Conservation (phyloP, 768 basidiomycete species). For the Russula vinacea region DNA sequence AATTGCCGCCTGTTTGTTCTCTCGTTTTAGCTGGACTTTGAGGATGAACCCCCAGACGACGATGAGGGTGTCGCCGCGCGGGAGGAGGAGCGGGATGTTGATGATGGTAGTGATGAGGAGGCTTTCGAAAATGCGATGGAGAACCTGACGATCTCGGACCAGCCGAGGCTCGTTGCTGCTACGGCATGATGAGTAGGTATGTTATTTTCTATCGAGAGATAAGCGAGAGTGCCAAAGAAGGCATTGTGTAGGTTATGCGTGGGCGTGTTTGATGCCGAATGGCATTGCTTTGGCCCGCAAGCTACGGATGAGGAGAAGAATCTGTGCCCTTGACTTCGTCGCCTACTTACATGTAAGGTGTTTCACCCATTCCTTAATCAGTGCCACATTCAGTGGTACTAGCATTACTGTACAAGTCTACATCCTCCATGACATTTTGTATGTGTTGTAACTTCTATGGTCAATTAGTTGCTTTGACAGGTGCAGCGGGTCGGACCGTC, state of each 20-base stretch:
- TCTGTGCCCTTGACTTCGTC: background rate
- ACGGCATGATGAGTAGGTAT: slow-evolving; percentile 30
- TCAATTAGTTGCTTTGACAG: too few relatives aligned
- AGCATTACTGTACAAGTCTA: background rate
- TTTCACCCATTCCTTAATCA: too few relatives aligned
- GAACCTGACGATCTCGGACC: slow-evolving; percentile 50
- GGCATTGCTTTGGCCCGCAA: too few relatives aligned
- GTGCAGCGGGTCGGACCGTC: too few relatives aligned
- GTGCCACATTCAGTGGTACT: background rate
- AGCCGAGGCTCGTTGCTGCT: slow-evolving; percentile 32
- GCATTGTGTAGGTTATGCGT: background rate
- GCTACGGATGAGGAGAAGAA: background rate
- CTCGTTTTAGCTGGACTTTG: slow-evolving; percentile 86
- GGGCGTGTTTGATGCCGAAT: too few relatives aligned
- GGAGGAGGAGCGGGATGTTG: slow-evolving; percentile 28
- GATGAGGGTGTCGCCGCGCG: slow-evolving; percentile 38
- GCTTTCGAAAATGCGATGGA: slow-evolving; percentile 68
- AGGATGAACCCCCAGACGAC: slow-evolving; percentile 64
- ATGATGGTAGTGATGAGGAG: slow-evolving; percentile 33
- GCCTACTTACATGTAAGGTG: background rate
- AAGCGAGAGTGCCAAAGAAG: background rate
- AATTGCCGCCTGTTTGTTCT: background rate
- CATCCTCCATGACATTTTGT: background rate
- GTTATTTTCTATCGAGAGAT: background rate
- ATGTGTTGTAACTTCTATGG: too few relatives aligned